phyloP scores from a whole-genome alignment of 306 rosid species.

The Ziziphus jujuba region DNA sequence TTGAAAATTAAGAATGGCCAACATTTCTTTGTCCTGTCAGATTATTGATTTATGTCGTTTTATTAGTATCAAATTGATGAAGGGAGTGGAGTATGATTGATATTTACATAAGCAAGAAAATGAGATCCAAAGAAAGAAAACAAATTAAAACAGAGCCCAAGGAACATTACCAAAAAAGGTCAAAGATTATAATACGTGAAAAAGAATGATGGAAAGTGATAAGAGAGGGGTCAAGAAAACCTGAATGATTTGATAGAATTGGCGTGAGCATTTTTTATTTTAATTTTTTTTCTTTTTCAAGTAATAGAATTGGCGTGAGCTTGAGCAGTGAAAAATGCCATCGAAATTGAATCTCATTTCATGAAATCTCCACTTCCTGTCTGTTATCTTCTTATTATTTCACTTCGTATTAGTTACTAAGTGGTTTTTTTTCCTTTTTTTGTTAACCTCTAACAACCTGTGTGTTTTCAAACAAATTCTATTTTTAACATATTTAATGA shows the following conservation, averaged over 20 bases:
- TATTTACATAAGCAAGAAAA: too few relatives aligned
- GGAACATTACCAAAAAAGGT: not conserved
- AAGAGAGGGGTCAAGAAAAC: not conserved
- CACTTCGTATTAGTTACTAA: not conserved
- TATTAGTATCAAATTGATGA: too few relatives aligned
- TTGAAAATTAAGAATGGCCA: too few relatives aligned
- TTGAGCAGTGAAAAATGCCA: constrained; percentile 29
- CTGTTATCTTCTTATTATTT: not conserved
- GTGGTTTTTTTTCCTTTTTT: not conserved
- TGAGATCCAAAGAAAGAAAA: not conserved
- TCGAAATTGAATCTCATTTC: constrained; percentile 26
- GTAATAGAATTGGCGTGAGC: constrained; percentile 27
- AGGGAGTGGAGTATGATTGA: too few relatives aligned
- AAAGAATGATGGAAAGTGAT: constrained; percentile 12
- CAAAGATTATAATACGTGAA: constrained; percentile 10
- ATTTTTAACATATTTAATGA: too few relatives aligned
- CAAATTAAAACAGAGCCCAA: not conserved
- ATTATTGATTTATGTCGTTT: too few relatives aligned
- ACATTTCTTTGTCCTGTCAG: too few relatives aligned
- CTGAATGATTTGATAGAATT: not conserved
- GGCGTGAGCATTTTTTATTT: too few relatives aligned
- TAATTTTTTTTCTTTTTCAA: too few relatives aligned
- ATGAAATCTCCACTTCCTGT: constrained; percentile 28
- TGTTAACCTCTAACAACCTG: too few relatives aligned
- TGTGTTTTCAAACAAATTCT: too few relatives aligned